Percentiles rank a stretch among this genome's conserved stretches.
phyloP scores from a whole-genome alignment of 306 rosid species.

The Casuarina glauca region DNA sequence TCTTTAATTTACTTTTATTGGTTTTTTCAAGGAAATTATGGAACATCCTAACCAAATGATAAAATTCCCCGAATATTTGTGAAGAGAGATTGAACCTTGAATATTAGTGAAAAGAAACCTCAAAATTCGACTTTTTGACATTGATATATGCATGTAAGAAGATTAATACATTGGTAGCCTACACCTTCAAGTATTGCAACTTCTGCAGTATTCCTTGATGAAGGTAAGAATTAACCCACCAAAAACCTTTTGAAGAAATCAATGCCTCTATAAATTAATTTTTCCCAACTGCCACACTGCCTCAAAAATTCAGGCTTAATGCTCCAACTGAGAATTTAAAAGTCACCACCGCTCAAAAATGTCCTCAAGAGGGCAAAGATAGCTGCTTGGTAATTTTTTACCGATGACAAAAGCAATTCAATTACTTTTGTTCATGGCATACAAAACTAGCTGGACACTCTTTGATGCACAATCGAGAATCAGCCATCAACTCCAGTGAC shows the following conservation, averaged over 20 bases:
- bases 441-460: constrained; percentile 42
- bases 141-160: not conserved
- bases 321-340: constrained; percentile 48
- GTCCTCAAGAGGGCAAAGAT: constrained; percentile 31
- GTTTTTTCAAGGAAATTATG: too few relatives aligned
- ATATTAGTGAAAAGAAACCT: not conserved
- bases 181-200: constrained; percentile 2
- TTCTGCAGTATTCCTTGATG: constrained; percentile 1
- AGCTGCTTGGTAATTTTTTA: constrained; percentile 26
- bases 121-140: constrained; percentile 6
- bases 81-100: not conserved
- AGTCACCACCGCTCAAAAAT: constrained; percentile 15
- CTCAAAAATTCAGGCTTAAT: constrained; percentile 63
- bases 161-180: not conserved
- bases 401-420: constrained; percentile 21
- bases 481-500: constrained; percentile 35
- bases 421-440: constrained; percentile 24
- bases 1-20: too few relatives aligned
- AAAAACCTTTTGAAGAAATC: constrained; percentile 26
- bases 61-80: too few relatives aligned
- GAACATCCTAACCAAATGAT: too few relatives aligned
- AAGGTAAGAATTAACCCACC: constrained; percentile 11
- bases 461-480: constrained; percentile 19
- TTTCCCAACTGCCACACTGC: constrained; percentile 54
- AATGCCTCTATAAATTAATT: constrained; percentile 26